Evolutionary conservation across 148 eudicot species (phyloP).

Genomic region (Nyssa sinensis): DNA sequence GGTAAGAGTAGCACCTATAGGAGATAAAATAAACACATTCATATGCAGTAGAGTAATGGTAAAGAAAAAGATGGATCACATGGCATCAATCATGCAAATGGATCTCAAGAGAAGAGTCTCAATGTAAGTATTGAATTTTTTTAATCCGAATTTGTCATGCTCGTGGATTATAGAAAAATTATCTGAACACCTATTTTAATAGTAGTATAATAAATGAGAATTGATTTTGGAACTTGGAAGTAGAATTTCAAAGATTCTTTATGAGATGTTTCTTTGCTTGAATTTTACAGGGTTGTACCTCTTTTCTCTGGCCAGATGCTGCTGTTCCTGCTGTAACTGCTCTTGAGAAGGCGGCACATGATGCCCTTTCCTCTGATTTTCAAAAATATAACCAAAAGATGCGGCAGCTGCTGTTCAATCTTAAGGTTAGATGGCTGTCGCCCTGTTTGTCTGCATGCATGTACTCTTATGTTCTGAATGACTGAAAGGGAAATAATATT

Average conservation of each 20-base stretch:
- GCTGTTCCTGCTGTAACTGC: constrained; percentile 65
- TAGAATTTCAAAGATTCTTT: not conserved
- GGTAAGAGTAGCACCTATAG: too few species aligned
- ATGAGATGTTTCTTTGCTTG: not conserved
- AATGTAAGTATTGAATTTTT: constrained; percentile 31
- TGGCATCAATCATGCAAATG: constrained; percentile 25
- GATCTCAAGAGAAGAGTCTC: constrained; percentile 34
- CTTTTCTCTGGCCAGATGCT: constrained; percentile 64
- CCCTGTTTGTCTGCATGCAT: not conserved
- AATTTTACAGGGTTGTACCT: constrained; percentile 33
- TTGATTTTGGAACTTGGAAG: not conserved
- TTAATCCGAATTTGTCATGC: not conserved
- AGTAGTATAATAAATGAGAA: not conserved
- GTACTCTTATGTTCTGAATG: too few species aligned
- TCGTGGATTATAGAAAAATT: not conserved
- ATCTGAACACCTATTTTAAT: not conserved
- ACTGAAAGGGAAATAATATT: too few species aligned
- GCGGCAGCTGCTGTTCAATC: constrained; percentile 70
- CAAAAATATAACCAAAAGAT: constrained; percentile 88
- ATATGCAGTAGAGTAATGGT: constrained; percentile 47
- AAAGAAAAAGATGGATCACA: constrained; percentile 35
- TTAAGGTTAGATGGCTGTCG: constrained; percentile 54
- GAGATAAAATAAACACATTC: constrained; percentile 46
- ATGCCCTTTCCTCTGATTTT: constrained; percentile 54
- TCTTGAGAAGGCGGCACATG: constrained; percentile 83